Conservation (phyloP, 768 basidiomycete genomes). For the Psilocybe subaeruginosa region DNA sequence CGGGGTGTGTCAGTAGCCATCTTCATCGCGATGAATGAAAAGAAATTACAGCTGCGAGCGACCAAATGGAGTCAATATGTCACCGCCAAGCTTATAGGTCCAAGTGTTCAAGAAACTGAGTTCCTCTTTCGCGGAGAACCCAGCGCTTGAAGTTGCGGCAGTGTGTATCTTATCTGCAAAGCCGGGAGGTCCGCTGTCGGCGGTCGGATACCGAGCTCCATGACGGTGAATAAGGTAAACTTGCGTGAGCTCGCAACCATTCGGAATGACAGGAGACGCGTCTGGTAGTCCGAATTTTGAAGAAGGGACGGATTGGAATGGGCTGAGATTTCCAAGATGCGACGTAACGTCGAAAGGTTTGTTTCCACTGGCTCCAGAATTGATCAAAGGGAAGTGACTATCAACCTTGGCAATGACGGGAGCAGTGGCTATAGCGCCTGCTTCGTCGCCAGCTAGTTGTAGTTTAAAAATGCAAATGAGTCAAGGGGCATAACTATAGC, state of each 20-base stretch:
- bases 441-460: constrained; percentile 43
- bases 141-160: neutral
- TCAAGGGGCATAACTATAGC: neutral
- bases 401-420: constrained; percentile 38
- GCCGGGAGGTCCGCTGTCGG: neutral
- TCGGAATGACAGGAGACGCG: constrained; percentile 42
- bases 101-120: constrained; percentile 6
- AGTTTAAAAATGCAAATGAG: neutral
- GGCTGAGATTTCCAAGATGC: constrained; percentile 52
- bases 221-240: constrained; percentile 3
- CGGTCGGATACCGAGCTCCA: constrained; percentile 5
- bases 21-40: neutral
- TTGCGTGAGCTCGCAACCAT: neutral
- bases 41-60: neutral
- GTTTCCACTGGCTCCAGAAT: constrained; percentile 33
- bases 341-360: constrained; percentile 47
- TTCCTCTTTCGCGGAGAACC: neutral
- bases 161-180: neutral
- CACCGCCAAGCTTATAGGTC: constrained; percentile 6
- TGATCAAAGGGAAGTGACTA: constrained; percentile 43
- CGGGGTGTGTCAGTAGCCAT: neutral
- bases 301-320: constrained; percentile 53
- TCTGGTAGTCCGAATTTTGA: constrained; percentile 46
- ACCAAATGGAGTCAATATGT: neutral
- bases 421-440: constrained; percentile 43